These are phyloP conservation scores for Russula dissimulans DNA, from an alignment of 768 basidiomycete genomes.

Conservation along the genomic window DNA sequence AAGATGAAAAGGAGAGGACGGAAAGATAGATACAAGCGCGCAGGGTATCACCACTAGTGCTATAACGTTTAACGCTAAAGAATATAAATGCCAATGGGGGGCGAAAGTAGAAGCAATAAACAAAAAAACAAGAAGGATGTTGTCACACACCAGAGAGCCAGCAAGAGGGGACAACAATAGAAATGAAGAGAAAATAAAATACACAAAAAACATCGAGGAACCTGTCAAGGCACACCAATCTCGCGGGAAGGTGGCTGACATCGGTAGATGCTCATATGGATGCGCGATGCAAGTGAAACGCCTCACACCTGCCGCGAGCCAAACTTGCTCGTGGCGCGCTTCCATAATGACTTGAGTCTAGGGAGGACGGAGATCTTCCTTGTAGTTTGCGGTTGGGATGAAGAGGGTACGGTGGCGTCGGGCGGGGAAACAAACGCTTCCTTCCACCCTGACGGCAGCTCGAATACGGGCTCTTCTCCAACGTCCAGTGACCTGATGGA, in stretches of 20 bases:
- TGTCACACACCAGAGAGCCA: neutral
- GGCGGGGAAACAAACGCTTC: neutral
- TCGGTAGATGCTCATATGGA: neutral
- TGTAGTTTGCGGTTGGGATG: neutral
- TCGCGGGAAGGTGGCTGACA: neutral
- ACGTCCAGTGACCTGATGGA: conserved; percentile 10
- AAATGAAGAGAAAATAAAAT: neutral
- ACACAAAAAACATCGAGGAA: neutral
- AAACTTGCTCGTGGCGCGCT: conserved; percentile 11
- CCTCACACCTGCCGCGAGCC: conserved; percentile 1
- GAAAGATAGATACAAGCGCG: too few relatives aligned
- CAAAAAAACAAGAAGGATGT: neutral
- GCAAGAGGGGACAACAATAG: neutral
- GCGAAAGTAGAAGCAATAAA: neutral
- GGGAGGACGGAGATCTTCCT: conserved; percentile 7
- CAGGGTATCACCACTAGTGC: neutral
- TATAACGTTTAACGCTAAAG: neutral
- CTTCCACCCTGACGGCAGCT: conserved; percentile 8
- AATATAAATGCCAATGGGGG: too few relatives aligned
- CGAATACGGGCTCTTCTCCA: conserved; percentile 11
- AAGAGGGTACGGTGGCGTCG: neutral
- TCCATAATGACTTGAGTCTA: conserved; percentile 11
- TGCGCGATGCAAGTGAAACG: neutral
- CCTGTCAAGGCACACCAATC: neutral
- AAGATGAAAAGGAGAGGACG: neutral